Base-by-base conservation (phyloP, 768 basidiomycete species). In the Suillus ampliporus region DNA sequence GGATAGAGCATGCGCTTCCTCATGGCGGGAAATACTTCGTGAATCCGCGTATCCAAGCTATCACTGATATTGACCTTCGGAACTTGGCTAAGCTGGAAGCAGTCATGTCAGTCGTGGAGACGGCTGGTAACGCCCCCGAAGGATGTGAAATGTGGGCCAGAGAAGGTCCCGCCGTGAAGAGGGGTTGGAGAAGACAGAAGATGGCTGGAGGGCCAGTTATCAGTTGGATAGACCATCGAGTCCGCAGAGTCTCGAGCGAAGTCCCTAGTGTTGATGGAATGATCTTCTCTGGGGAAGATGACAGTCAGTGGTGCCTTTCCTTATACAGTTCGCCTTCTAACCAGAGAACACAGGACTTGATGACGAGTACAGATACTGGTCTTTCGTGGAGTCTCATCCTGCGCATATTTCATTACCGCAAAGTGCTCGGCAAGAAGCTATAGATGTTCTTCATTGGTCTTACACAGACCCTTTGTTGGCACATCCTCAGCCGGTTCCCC, bases 361-460 rank as follows among this genome's bases (percentile, higher is more conserved):
- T 60, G 81, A 87, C 68, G 90, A 92, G 69, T 91, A 89, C 67
- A 81, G 89, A 60, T 94, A 92, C 69, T 94, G 93, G 93, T 78
- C 85, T 7, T 94, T 88, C 70, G 83, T 94, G 76, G 89, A 92
- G 72, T 76, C 83, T 38, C 91, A 94, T 67, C 92, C 92, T 0
- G 90, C 89, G 0, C 92, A 94, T 71, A 77, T 80, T 9, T 70
- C 81, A 0, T 78, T 94, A 31, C 83, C 88, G 9, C 68, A 76
- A 8, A 81, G 79, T 47, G 87, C 89, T 11, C 82, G 82, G 54
- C 74, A 78, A 0, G 92, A 94, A 66, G 92, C 92, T 1, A 80
- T 89, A 69, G 90, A 94, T 59, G 84, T 85, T 0, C 77, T 94
- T 65, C 90, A 85, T 26, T 94, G 93, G 92, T 86, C 89, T 10